Conservation (phyloP, 2,329 filamentous ascomycete genomes). For the Trichothecium sympodiale region DNA sequence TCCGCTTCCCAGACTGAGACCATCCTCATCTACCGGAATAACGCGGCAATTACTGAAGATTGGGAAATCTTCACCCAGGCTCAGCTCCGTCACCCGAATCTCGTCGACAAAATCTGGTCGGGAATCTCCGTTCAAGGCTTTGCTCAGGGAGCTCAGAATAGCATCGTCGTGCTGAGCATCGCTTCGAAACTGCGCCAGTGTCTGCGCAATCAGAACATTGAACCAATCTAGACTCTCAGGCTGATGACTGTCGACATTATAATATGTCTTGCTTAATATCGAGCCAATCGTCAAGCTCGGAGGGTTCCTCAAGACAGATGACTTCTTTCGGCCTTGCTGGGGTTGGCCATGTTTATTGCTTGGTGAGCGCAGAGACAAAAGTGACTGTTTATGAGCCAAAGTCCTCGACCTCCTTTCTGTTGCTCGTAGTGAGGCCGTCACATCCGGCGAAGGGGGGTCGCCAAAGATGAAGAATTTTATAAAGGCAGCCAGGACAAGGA, state of each 20-base stretch:
- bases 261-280: constrained; percentile 93
- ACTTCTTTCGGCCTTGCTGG: constrained; percentile 50
- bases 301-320: constrained; percentile 60
- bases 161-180: constrained; percentile 88
- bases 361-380: constrained; percentile 48
- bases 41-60: constrained; percentile 98
- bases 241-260: constrained; percentile 90
- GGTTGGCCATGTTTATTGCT: constrained; percentile 28
- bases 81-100: constrained; percentile 88
- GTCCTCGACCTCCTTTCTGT: constrained; percentile 64
- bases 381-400: constrained; percentile 64
- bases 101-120: constrained; percentile 89
- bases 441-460: constrained; percentile 75
- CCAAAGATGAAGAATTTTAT: constrained; percentile 99
- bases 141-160: constrained; percentile 74
- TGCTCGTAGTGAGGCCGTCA: constrained; percentile 64
- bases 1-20: constrained; percentile 41
- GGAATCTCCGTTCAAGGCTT: constrained; percentile 73
- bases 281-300: constrained; percentile 80
- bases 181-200: constrained; percentile 86
- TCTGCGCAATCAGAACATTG: constrained; percentile 93
- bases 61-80: constrained; percentile 90
- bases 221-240: constrained; percentile 98
- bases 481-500: constrained; percentile 83
- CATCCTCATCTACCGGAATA: constrained; percentile 80